Base-by-base conservation (phyloP, 768 basidiomycete genomes). In the Boletus pseudo-olivaceus region DNA sequence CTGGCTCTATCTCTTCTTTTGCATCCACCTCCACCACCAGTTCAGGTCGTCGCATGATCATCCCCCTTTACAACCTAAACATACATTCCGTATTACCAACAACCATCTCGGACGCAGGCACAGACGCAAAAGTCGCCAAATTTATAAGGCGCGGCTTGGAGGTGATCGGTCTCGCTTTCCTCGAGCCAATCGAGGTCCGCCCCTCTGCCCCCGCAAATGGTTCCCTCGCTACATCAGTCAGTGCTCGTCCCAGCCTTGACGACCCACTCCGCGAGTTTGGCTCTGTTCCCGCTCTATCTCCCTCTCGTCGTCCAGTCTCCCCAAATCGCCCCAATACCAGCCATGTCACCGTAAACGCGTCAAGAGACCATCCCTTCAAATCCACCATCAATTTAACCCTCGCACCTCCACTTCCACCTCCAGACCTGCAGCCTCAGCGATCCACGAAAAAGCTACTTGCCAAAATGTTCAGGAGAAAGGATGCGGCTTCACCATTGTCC, bases 51-150 rank as follows among this genome's bases (percentile, higher is more conserved):
- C 79, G 89, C 54, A 84, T 81, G 67, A 93, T 93, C 64, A 84
- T 93, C 52, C 90, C 92, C 0, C 74, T 94, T 3, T 92, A 93
- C 72, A 93, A 93, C 64, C 79, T 95, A 20, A 86, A 88, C 55
- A 90, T 90, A 1, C 92, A 95, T 68, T 88, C 90, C 57, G 88
- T 94, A 47, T 78, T 93, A 78, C 85, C 90, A 12, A 94, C 93
- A 62, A 82, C 84, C 34, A 85, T 94, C 51, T 81, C 90, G 29
- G 92, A 94, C 64, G 92, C 92, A 0, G 92, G 92, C 38, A 93
- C 91, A 0, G 91, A 93, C 54, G 87, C 88, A 20, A 89, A 88
- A 71, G 84, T 93, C 35, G 89, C 90, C 4, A 86, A 82, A 58
- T 93, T 91, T 64, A 75, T 77, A 51, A 84, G 79, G 59, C 79